These are phyloP conservation scores for Naganishia onofrii DNA, from an alignment of 768 basidiomycete species.

Conservation along the genomic window DNA sequence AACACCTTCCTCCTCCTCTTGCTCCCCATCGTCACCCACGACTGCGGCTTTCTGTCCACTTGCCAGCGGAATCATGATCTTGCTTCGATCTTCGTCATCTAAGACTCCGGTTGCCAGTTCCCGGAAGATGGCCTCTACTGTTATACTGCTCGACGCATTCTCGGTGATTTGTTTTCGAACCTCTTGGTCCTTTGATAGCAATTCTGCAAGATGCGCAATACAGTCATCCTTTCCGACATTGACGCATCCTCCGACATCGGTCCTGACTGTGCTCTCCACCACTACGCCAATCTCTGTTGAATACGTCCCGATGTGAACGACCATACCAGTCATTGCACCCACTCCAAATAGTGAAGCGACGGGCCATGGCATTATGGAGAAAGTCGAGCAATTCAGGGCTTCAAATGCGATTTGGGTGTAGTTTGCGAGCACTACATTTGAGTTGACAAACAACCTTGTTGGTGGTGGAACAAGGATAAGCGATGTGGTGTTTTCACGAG, in stretches of 20 bases:
- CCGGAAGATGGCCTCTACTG: conserved; percentile 25
- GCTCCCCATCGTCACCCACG: conserved; percentile 16
- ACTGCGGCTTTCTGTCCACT: conserved; percentile 22
- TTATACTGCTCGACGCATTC: not conserved
- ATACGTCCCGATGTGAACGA: conserved; percentile 41
- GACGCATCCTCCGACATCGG: conserved; percentile 41
- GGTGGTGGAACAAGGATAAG: conserved; percentile 47
- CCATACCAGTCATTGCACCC: conserved; percentile 43
- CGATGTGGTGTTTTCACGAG: conserved; percentile 40
- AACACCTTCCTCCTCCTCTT: conserved; percentile 42
- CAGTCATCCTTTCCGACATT: conserved; percentile 43
- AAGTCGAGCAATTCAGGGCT: conserved; percentile 43
- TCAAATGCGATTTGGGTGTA: conserved; percentile 50
- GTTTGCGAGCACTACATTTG: conserved; percentile 37
- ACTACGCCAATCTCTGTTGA: conserved; percentile 38
- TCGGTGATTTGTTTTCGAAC: not conserved
- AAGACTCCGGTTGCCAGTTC: conserved; percentile 40
- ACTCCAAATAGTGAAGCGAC: conserved; percentile 46
- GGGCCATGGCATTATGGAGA: conserved; percentile 41
- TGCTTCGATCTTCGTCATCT: conserved; percentile 33
- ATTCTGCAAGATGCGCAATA: conserved; percentile 33
- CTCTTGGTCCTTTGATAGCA: conserved; percentile 33
- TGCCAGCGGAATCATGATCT: conserved; percentile 26
- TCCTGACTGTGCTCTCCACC: conserved; percentile 42
- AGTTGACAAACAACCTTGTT: conserved; percentile 36